Conservation (phyloP, 2,329 filamentous ascomycete genomes). For the Fusarium paranaense region DNA sequence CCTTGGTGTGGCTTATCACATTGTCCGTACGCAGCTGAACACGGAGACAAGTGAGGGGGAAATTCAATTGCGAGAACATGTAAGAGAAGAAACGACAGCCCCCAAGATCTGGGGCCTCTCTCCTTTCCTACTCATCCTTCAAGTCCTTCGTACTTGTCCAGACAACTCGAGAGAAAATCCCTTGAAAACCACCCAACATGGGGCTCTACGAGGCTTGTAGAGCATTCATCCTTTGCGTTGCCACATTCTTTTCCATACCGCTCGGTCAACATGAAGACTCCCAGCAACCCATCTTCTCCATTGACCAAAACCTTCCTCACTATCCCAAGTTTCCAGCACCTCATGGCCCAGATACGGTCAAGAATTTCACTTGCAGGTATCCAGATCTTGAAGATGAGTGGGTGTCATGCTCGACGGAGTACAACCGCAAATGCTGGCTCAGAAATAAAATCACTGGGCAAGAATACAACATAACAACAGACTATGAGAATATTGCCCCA, state of each 20-base stretch:
- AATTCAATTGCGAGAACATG: background rate
- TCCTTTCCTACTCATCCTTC: background rate
- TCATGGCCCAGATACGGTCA: background rate
- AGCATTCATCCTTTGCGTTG: constrained; percentile 6
- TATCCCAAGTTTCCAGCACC: constrained; percentile 2
- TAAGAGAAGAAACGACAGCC: background rate
- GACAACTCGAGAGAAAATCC: background rate
- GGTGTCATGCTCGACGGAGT: background rate
- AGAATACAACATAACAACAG: background rate
- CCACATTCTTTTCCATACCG: constrained; percentile 1
- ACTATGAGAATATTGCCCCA: background rate
- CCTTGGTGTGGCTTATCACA: constrained; percentile 5
- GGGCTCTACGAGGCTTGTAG: constrained; percentile 2
- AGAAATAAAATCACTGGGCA: background rate
- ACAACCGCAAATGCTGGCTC: background rate
- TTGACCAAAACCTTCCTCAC: background rate
- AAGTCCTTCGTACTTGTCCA: background rate
- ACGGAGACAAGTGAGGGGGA: background rate
- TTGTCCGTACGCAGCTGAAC: background rate
- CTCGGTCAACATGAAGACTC: background rate
- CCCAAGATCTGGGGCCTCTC: background rate
- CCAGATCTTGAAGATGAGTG: background rate
- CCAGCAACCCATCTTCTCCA: constrained; percentile 1
- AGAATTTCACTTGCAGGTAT: background rate
- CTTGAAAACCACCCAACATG: background rate